Evolutionary conservation across 176 grass and related monocot species (phyloP).

Genomic region (Musa acuminata): DNA sequence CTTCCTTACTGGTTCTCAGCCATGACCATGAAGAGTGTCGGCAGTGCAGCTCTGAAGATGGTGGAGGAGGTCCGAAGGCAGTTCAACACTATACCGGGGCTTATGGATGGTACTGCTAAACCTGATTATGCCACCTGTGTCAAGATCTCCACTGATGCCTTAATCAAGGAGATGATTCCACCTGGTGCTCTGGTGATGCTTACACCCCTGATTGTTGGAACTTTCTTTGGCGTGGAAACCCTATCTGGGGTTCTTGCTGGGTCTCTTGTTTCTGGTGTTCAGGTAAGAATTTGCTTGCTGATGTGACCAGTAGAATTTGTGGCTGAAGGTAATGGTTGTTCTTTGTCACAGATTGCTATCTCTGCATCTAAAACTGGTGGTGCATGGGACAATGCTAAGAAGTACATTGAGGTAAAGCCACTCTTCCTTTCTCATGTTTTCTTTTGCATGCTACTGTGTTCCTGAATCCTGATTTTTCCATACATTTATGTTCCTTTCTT

Average conservation of each 20-base stretch:
- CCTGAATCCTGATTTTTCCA: background rate
- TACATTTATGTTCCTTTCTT: too few relatives aligned
- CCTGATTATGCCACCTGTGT: conserved; percentile 41
- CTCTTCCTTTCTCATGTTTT: background rate
- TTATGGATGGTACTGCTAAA: conserved; percentile 31
- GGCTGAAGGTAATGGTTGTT: background rate
- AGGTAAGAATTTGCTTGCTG: background rate
- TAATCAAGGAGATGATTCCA: conserved; percentile 39
- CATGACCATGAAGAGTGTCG: conserved; percentile 53
- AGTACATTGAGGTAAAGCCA: conserved; percentile 39
- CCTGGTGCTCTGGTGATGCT: conserved; percentile 47
- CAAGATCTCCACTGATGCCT: conserved; percentile 45
- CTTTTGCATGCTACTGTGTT: background rate
- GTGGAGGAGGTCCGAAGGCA: conserved; percentile 45
- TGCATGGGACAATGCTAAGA: conserved; percentile 56
- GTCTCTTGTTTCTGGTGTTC: conserved; percentile 35
- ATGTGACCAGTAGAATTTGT: background rate
- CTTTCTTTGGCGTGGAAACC: conserved; percentile 40
- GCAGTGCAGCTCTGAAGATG: conserved; percentile 35
- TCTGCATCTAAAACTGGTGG: conserved; percentile 43
- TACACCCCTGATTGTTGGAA: conserved; percentile 36
- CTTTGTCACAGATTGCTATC: conserved; percentile 29
- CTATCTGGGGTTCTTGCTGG: conserved; percentile 38
- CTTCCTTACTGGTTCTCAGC: conserved; percentile 54
- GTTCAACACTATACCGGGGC: conserved; percentile 34